Percentiles rank a stretch among this genome's conserved stretches.
These are phyloP conservation scores for Rubia peregrina DNA, from an alignment of 305 asterid genomes.

Conservation along the genomic window DNA sequence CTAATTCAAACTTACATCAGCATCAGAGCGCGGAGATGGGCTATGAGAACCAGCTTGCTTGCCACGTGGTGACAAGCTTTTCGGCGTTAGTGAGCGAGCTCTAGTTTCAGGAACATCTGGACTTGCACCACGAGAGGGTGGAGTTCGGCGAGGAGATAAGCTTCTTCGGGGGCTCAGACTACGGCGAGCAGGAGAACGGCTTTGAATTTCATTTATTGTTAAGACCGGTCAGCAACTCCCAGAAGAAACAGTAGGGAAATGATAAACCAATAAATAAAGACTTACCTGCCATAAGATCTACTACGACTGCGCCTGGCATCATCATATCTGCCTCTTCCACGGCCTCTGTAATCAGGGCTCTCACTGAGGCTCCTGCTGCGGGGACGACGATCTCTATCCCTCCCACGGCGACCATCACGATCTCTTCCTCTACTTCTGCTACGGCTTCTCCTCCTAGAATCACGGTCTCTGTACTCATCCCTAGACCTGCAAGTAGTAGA, in stretches of 20 bases:
- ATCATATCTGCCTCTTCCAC: constrained; percentile 70
- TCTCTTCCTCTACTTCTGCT: constrained; percentile 77
- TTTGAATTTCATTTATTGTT: constrained; percentile 16
- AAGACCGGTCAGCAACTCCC: constrained; percentile 14
- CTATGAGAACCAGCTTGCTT: constrained; percentile 57
- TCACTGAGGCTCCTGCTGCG: constrained; percentile 64
- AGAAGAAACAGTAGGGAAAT: background rate
- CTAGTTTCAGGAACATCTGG: constrained; percentile 36
- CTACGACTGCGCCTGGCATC: constrained; percentile 70
- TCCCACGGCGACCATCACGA: constrained; percentile 55
- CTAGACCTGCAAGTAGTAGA: constrained; percentile 23
- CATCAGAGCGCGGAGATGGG: constrained; percentile 62
- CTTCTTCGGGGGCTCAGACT: constrained; percentile 66
- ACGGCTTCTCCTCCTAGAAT: constrained; percentile 62
- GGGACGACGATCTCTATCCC: constrained; percentile 49
- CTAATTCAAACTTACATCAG: constrained; percentile 48
- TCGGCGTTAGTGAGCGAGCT: constrained; percentile 53
- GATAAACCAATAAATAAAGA: background rate
- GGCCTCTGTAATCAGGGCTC: constrained; percentile 69
- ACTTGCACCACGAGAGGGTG: constrained; percentile 30
- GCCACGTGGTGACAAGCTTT: constrained; percentile 69
- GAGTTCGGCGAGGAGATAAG: constrained; percentile 46
- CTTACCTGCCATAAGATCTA: constrained; percentile 69
- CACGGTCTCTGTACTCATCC: constrained; percentile 49
- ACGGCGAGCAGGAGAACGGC: constrained; percentile 70